A percentile compares a stretch with the other conserved stretches of the same genome.
Evolutionary conservation across 768 basidiomycete species (phyloP).

Genomic region (Xanthoconium purpureum): DNA sequence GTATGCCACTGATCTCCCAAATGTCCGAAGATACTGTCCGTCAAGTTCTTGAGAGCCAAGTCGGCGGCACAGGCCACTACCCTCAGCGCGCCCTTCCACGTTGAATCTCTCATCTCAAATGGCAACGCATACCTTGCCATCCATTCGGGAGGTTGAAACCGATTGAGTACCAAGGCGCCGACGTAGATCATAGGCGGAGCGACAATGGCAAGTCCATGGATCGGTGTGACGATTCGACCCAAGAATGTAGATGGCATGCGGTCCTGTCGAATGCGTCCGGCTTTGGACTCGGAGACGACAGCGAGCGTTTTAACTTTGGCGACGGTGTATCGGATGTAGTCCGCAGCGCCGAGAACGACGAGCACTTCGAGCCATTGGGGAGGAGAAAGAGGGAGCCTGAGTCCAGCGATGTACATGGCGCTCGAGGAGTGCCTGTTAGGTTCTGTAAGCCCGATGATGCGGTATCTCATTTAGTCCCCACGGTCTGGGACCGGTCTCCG

Average conservation of each 20-base stretch:
- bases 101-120: not conserved
- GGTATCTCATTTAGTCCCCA: no score
- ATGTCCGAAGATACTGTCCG: not conserved
- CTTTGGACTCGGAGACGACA: constrained; percentile 4
- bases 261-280: constrained; percentile 17
- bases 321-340: constrained; percentile 1
- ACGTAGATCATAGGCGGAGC: constrained; percentile 25
- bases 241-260: constrained; percentile 12
- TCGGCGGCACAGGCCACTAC: constrained; percentile 19
- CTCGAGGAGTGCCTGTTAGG: no score
- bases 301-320: not conserved
- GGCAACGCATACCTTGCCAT: constrained; percentile 21
- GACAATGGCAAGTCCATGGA: constrained; percentile 20
- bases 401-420: constrained; percentile 18
- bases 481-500: no score
- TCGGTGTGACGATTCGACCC: constrained; percentile 23
- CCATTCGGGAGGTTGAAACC: constrained; percentile 32
- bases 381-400: constrained; percentile 3
- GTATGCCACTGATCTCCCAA: constrained; percentile 29
- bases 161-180: constrained; percentile 20
- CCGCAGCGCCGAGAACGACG: constrained; percentile 12
- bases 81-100: constrained; percentile 13
- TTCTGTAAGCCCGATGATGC: no score
- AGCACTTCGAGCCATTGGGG: constrained; percentile 14
- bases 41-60: constrained; percentile 4